Conservation (phyloP, 192 early-diverging fungal genomes). For the Geranomyces michiganensis region DNA sequence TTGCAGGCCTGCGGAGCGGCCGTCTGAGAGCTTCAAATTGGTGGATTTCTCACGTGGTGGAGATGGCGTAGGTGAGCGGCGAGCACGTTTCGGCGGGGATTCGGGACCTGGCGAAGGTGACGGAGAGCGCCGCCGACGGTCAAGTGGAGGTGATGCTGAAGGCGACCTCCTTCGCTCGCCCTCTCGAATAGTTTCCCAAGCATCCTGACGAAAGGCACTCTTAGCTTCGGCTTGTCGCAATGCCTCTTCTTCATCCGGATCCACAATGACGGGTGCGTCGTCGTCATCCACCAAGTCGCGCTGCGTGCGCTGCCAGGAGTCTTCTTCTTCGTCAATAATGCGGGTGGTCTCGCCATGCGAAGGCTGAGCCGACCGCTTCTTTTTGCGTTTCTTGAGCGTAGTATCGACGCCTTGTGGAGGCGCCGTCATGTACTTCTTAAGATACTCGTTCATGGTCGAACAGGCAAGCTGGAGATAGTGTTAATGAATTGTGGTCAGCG, state of each 20-base stretch:
- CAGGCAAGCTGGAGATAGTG: too few relatives aligned
- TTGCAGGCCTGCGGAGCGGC: slow-evolving; percentile 38
- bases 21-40: slow-evolving; percentile 31
- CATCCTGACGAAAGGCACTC: slow-evolving; percentile 27
- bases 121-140: slow-evolving; percentile 21
- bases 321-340: slow-evolving; percentile 42
- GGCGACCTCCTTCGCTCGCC: slow-evolving; percentile 30
- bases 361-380: slow-evolving; percentile 12
- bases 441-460: slow-evolving; percentile 25
- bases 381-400: slow-evolving; percentile 31
- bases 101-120: slow-evolving; percentile 23
- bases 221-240: slow-evolving; percentile 11
- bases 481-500: too few relatives aligned
- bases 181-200: slow-evolving; percentile 46
- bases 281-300: slow-evolving; percentile 38
- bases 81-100: not conserved
- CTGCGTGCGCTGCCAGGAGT: slow-evolving; percentile 11
- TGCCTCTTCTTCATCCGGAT: slow-evolving; percentile 11
- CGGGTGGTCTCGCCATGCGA: slow-evolving; percentile 5
- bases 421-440: slow-evolving; percentile 31
- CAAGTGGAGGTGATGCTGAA: slow-evolving; percentile 28
- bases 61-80: not conserved
- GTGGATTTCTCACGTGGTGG: not conserved
- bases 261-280: slow-evolving; percentile 36
- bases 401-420: not conserved